A percentile compares a stretch with the other conserved stretches of the same genome.
phyloP scores from a whole-genome alignment of 345 rosid species.

The Aegle marmelos region DNA sequence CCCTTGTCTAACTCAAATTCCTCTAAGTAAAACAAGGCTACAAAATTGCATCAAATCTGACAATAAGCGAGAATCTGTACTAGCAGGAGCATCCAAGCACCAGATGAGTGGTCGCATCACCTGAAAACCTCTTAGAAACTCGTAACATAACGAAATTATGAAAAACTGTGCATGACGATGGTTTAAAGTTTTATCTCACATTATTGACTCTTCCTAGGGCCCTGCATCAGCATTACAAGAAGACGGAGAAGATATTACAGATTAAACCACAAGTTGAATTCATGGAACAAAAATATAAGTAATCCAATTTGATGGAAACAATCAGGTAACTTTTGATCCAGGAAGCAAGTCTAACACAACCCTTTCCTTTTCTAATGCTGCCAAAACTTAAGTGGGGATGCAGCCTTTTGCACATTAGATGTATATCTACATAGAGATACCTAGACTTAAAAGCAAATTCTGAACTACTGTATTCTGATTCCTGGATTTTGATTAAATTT shows the following conservation, averaged over 20 bases:
- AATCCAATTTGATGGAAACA: neutral
- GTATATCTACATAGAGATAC: neutral
- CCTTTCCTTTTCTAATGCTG: neutral
- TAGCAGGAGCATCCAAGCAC: neutral
- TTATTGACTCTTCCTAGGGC: neutral
- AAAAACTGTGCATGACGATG: neutral
- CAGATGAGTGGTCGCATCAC: neutral
- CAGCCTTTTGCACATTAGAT: neutral
- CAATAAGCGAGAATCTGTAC: neutral
- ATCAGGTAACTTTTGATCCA: neutral
- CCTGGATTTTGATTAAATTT: neutral
- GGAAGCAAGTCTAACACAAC: neutral
- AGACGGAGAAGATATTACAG: neutral
- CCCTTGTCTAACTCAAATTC: neutral
- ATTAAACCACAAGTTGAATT: neutral
- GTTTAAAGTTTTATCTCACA: neutral
- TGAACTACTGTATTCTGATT: neutral
- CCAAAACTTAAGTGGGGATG: neutral
- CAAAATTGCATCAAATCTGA: constrained; percentile 1
- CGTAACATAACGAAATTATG: neutral
- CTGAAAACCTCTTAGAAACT: neutral
- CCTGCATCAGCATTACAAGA: constrained; percentile 5
- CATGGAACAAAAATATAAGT: neutral
- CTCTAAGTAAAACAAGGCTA: neutral
- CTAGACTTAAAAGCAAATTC: neutral